These are phyloP conservation scores for Psilocybe cubensis DNA, from an alignment of 768 basidiomycete species.

Conservation along the genomic window DNA sequence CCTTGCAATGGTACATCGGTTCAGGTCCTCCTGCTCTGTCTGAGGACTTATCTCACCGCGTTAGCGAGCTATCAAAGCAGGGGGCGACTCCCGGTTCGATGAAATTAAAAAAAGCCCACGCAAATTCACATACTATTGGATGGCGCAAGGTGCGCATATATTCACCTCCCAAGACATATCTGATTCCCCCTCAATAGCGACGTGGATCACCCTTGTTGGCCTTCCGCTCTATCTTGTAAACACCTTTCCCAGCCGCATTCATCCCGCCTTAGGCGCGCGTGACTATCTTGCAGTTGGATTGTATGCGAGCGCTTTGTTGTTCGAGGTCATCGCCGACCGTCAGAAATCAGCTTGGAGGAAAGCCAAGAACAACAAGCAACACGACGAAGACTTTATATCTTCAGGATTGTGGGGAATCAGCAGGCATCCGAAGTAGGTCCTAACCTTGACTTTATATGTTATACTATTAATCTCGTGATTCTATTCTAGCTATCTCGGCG, in stretches of 20 bases:
- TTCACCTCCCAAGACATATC: not conserved
- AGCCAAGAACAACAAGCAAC: slow-evolving; percentile 61
- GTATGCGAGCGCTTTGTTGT: slow-evolving; percentile 57
- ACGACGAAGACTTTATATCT: slow-evolving; percentile 72
- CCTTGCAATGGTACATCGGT: slow-evolving; percentile 48
- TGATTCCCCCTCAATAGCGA: slow-evolving; percentile 36
- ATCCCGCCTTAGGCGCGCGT: slow-evolving; percentile 52
- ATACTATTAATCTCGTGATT: not conserved
- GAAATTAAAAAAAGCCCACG: slow-evolving; percentile 44
- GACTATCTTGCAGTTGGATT: slow-evolving; percentile 60
- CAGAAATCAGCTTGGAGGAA: slow-evolving; percentile 70
- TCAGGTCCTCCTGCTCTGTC: not conserved
- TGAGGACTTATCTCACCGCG: not conserved
- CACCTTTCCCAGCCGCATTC: slow-evolving; percentile 48
- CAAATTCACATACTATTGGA: slow-evolving; percentile 62
- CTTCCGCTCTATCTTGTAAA: slow-evolving; percentile 73
- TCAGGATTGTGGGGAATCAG: slow-evolving; percentile 69
- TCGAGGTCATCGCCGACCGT: slow-evolving; percentile 65
- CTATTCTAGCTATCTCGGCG: slow-evolving; percentile 63
- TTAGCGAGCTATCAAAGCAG: slow-evolving; percentile 48
- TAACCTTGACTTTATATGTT: not conserved
- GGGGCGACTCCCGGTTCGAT: slow-evolving; percentile 70
- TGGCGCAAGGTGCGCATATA: slow-evolving; percentile 51
- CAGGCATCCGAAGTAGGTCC: slow-evolving; percentile 71
- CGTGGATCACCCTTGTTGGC: slow-evolving; percentile 71